Base-by-base conservation (phyloP, 2,329 filamentous ascomycete species). In the Alternaria sp. region DNA sequence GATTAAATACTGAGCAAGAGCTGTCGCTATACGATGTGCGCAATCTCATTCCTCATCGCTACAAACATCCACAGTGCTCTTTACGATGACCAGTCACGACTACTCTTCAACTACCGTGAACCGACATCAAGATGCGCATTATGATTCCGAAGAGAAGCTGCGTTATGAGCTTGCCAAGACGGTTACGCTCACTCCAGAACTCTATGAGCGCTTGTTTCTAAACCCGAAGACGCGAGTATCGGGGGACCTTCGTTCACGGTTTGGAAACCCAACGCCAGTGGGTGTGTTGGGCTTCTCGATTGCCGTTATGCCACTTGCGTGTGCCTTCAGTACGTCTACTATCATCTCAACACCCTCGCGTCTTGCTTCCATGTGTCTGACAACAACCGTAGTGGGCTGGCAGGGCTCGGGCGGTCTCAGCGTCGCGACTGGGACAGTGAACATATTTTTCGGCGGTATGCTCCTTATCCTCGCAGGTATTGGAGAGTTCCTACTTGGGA, bases 211-310 rank as follows among this genome's bases (percentile, higher is more conserved):
- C 30, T 57, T 67, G 0, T 67, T 65, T 57, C 59, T 67, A 36
- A 55, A 57, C 4, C 60, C 60, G 16, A 65, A 67, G 57, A 65
- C 57, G 5, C 28, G 40, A 6, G 53, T 59, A 22, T 20, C 58
- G 9, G 65, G 58, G 12, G 50, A 56, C 22, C 40, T 67, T 27
- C 63, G 65, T 20, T 38, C 41, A 16, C 57, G 55, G 11, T 64
- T 64, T 20, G 65, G 60, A 10, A 65, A 67, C 22, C 58, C 65
- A 3, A 65, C 65, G n/a, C 63, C 65, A 6, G 53, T 67, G 32
- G 63, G 65, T 28, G 63, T 65, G 3, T 53, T 65, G 14, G 65
- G 65, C 11, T 67, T 67, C 49, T 59, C 65, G 3, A 60, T 67
- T 9, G 54, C 50, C 7, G 60, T 65, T 18, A 62, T 62, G 12